Base-by-base conservation (phyloP, 257 asterid genomes). In the Primulina eburnea region DNA sequence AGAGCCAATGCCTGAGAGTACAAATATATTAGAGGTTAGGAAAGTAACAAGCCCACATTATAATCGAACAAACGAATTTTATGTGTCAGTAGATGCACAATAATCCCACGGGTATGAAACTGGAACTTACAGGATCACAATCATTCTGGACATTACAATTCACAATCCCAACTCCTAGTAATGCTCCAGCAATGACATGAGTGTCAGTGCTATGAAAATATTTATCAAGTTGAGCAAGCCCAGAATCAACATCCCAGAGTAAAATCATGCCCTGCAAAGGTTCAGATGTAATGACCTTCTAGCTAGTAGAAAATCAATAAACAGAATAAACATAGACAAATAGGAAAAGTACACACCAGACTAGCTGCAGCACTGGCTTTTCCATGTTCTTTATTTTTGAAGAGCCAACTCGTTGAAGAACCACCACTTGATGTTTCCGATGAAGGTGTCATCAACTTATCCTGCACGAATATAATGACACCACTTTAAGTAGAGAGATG, bases 321-420 rank as follows among this genome's bases (percentile, higher is more conserved):
- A 60, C 20, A 34, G 6, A 62, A 59, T 17, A 18, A 9, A 28
- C 26, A 3, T 28, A 64, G 9, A 74, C 34, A 47, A 14, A 32
- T 11, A 58, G 74, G 24, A 66, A 14, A 62, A 68, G 32, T 5
- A 71, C 88, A 53, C 71, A 92, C 98, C 93, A 91, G 80, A 80
- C 99, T 91, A 9, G 99, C 99, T 50, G 95, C 96, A 58, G 99
- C 99, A 81, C 99, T 93, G 71, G 90, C 83, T 81, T 89, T 91
- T 32, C 97, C 99, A 55, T 94, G 97, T 64, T 94, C 97, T 80
- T 91, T 91, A 72, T 93, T 90, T 75, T 90, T 90, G 74, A 84
- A 93, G 70, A 90, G 95, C 99, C 99, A 94, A 82, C 87, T 88
- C n/a, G 93, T 78, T 10, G 95, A 84, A 21, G 95, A 79, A 69